A percentile compares a stretch with the other conserved stretches of the same genome.
Evolutionary conservation across 2,329 filamentous ascomycete species (phyloP).

Genomic region (Colletotrichum tropicale): DNA sequence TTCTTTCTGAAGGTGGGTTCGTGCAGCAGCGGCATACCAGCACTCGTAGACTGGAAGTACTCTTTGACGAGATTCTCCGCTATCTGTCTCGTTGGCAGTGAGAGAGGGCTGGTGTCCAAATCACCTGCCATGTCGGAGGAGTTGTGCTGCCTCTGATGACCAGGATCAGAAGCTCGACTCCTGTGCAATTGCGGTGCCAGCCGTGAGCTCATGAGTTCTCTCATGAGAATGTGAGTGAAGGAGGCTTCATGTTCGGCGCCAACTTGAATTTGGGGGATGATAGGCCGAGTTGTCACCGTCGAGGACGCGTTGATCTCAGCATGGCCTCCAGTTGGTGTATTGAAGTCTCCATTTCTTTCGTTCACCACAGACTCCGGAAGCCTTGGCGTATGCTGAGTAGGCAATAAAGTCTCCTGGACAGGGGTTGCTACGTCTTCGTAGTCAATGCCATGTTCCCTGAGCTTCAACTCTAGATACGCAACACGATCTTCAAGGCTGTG

Average conservation of each 20-base stretch:
- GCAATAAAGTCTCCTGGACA: not conserved
- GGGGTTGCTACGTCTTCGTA: not conserved
- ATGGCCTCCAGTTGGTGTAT: not conserved
- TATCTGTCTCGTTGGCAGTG: not conserved
- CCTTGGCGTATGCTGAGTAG: not conserved
- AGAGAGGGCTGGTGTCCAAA: not conserved
- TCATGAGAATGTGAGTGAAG: not conserved
- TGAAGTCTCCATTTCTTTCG: not conserved
- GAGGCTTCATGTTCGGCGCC: not conserved
- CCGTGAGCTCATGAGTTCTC: not conserved
- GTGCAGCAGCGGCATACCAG: not conserved
- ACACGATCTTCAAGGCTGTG: not conserved
- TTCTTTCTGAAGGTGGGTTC: not conserved
- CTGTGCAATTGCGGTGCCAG: not conserved
- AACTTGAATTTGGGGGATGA: not conserved
- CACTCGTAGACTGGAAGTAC: not conserved
- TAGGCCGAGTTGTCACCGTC: not conserved
- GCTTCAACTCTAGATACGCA: not conserved
- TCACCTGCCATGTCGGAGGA: not conserved
- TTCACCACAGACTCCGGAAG: not conserved
- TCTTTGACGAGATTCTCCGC: not conserved
- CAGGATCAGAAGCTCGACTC: not conserved
- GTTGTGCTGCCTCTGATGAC: not conserved
- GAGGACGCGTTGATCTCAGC: not conserved
- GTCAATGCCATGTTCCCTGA: not conserved